A percentile compares a stretch with the other conserved stretches of the same genome.
phyloP scores from a whole-genome alignment of 176 grass and related monocot species.

The Paspalum notatum region DNA sequence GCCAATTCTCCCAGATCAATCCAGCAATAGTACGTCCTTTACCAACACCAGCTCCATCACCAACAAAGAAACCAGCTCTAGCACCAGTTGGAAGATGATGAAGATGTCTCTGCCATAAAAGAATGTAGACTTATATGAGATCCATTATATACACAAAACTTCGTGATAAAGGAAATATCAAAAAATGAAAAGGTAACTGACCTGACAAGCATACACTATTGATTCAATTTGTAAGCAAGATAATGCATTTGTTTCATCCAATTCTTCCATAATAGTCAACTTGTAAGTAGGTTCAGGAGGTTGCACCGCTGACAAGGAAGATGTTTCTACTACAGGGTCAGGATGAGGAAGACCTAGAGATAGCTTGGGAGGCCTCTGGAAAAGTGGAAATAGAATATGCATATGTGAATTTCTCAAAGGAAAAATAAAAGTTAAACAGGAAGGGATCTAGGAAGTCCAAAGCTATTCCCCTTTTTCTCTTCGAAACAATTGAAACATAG shows the following conservation, averaged over 20 bases:
- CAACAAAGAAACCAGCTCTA: slow-evolving; percentile 98
- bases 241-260: slow-evolving; percentile 75
- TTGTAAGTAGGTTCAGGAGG: slow-evolving; percentile 95
- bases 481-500: background rate
- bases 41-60: slow-evolving; percentile 98
- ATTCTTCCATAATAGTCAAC: slow-evolving; percentile 74
- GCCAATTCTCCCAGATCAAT: slow-evolving; percentile 99
- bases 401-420: slow-evolving; percentile 8
- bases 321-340: slow-evolving; percentile 98
- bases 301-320: slow-evolving; percentile 95
- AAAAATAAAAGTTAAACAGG: slow-evolving; percentile 6
- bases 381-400: slow-evolving; percentile 45
- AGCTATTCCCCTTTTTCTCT: background rate
- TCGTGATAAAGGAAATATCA: slow-evolving; percentile 10
- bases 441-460: slow-evolving; percentile 18
- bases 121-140: slow-evolving; percentile 44
- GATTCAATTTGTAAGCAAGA: slow-evolving; percentile 99
- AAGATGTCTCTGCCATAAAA: slow-evolving; percentile 79
- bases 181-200: slow-evolving; percentile 46
- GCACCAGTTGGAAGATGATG: slow-evolving; percentile 83
- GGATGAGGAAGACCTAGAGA: slow-evolving; percentile 85
- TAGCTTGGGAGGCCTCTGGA: slow-evolving; percentile 87
- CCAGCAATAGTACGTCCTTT: slow-evolving; percentile 98
- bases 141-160: background rate
- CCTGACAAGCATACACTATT: slow-evolving; percentile 97